phyloP scores from a whole-genome alignment of 2,329 filamentous ascomycete species.

The Pseudogymnoascus sp. region DNA sequence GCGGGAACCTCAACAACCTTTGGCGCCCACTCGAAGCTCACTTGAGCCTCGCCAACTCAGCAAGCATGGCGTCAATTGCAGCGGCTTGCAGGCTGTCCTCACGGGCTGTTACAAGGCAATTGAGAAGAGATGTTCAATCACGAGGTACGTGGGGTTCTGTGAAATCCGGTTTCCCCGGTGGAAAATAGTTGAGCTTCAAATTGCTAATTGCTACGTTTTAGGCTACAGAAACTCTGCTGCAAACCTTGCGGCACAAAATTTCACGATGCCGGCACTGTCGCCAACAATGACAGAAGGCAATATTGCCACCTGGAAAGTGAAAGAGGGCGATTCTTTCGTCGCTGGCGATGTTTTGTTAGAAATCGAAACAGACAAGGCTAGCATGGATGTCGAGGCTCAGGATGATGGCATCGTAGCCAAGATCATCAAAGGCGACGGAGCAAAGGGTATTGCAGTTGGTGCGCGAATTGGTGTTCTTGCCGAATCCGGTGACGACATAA shows the following conservation, averaged over 20 bases:
- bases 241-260: conserved; percentile 70
- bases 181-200: conserved; percentile 10
- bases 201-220: conserved; percentile 30
- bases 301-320: conserved; percentile 77
- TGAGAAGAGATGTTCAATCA: conserved; percentile 45
- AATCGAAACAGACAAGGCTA: conserved; percentile 90
- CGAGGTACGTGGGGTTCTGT: conserved; percentile 44
- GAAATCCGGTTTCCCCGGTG: conserved; percentile 4
- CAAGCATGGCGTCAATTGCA: conserved; percentile 59
- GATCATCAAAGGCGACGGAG: conserved; percentile 66
- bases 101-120: conserved; percentile 48
- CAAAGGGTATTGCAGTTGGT: conserved; percentile 72
- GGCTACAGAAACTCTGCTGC: conserved; percentile 58
- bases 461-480: conserved; percentile 75
- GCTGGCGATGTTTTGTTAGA: conserved; percentile 83
- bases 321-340: conserved; percentile 75
- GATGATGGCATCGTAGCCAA: conserved; percentile 82
- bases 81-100: conserved; percentile 57
- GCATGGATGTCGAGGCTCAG: conserved; percentile 91
- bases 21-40: conserved; percentile 20
- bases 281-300: conserved; percentile 93
- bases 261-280: conserved; percentile 84
- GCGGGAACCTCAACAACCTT: conserved; percentile 14
- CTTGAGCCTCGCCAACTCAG: conserved; percentile 24
- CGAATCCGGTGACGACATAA: conserved; percentile 73